Conservation (phyloP, 306 rosid species). For the Purshia tridentata region DNA sequence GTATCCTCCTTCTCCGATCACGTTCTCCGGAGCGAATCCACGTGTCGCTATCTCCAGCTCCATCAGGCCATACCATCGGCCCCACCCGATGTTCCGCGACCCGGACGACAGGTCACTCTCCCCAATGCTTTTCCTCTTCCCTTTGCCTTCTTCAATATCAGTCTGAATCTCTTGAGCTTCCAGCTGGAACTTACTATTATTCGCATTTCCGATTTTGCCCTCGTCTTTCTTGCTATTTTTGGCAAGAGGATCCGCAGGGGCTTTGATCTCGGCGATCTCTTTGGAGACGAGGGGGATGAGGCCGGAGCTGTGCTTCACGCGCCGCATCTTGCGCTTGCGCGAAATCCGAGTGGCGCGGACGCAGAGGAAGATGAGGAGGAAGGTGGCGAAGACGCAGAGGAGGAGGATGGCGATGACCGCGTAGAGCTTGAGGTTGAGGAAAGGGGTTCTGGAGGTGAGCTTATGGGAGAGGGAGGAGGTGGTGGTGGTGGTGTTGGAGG, state of each 20-base stretch:
- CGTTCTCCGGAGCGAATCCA: conserved; percentile 63
- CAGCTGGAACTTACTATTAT: too few relatives aligned
- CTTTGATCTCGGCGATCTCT: conserved; percentile 69
- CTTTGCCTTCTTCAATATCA: conserved; percentile 30
- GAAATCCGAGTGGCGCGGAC: conserved; percentile 39
- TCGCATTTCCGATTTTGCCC: conserved; percentile 28
- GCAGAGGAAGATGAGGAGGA: conserved; percentile 52
- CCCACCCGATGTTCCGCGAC: conserved; percentile 79
- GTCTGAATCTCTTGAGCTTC: conserved; percentile 5
- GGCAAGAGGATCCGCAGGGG: conserved; percentile 30
- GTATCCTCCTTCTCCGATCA: conserved; percentile 97
- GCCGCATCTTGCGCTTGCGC: conserved; percentile 35
- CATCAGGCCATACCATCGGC: conserved; percentile 77
- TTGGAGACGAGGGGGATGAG: conserved; percentile 69
- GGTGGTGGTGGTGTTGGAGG: conserved; percentile 20
- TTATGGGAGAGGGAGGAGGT: conserved; percentile 25
- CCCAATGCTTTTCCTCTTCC: conserved; percentile 27
- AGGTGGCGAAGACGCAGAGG: conserved; percentile 31
- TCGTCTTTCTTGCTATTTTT: conserved; percentile 22
- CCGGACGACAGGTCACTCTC: conserved; percentile 48
- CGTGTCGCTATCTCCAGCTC: conserved; percentile 78
- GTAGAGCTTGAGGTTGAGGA: conserved; percentile 51
- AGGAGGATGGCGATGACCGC: conserved; percentile 43
- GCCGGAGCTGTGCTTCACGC: conserved; percentile 75
- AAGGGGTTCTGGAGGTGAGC: conserved; percentile 36